phyloP scores from a whole-genome alignment of 148 eudicot species.

The Rhododendron kiyosumense region DNA sequence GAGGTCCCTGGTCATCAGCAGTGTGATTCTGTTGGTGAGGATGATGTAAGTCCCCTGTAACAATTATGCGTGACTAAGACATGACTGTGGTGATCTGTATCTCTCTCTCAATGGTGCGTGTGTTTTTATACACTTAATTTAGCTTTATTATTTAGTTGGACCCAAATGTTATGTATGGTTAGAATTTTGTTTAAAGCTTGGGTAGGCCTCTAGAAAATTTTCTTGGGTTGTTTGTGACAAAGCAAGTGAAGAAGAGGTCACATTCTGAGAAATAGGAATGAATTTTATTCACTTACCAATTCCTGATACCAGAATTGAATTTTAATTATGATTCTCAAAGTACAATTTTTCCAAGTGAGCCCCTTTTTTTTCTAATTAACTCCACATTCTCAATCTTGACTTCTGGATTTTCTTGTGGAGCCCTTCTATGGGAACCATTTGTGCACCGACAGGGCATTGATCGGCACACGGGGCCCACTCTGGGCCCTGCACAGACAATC shows the following conservation, averaged over 20 bases:
- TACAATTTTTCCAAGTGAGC: background rate
- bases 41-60: constrained; percentile 50
- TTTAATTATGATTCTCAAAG: background rate
- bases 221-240: background rate
- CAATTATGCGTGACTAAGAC: background rate
- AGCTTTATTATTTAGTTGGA: background rate
- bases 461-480: too few relatives aligned
- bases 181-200: background rate
- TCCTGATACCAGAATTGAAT: background rate
- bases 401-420: background rate
- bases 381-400: background rate
- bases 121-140: background rate
- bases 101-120: background rate
- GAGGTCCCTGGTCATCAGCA: constrained; percentile 50
- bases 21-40: constrained; percentile 44
- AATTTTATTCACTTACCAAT: background rate
- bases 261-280: background rate
- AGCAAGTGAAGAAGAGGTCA: background rate
- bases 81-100: background rate
- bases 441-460: too few relatives aligned
- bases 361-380: background rate
- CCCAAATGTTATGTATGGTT: background rate
- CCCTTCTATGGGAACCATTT: too few relatives aligned
- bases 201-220: background rate
- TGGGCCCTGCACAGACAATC: too few relatives aligned